Conservation (phyloP, 345 rosid genomes). For the Populus tremula region DNA sequence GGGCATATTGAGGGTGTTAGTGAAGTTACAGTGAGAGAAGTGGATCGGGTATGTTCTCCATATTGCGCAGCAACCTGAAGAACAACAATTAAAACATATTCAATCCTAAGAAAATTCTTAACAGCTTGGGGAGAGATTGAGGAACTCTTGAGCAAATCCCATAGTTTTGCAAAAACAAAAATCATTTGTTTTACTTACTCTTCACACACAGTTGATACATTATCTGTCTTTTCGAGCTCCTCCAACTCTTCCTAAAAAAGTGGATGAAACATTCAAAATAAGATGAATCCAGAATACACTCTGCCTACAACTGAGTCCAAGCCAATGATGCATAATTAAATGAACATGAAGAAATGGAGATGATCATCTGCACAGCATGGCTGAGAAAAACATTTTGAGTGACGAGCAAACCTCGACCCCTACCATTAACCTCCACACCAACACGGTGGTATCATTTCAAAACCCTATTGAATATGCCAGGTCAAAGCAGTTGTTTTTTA, state of each 20-base stretch:
- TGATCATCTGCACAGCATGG: background rate
- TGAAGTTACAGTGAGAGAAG: conserved; percentile 56
- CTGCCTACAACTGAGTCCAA: conserved; percentile 1
- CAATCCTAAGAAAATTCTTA: conserved; percentile 4
- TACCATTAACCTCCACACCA: background rate
- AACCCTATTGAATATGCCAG: background rate
- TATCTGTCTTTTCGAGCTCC: conserved; percentile 45
- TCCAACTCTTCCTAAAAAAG: conserved; percentile 57
- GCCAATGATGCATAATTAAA: conserved; percentile 1
- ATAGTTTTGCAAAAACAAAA: background rate
- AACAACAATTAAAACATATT: background rate
- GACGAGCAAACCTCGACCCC: background rate
- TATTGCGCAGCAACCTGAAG: conserved; percentile 43
- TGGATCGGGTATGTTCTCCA: conserved; percentile 51
- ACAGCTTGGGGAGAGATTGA: background rate
- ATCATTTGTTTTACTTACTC: conserved; percentile 48
- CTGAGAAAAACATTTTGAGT: background rate
- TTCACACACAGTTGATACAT: conserved; percentile 47
- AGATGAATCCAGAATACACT: background rate
- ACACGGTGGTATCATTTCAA: background rate
- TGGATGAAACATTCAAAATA: conserved; percentile 1
- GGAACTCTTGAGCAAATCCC: background rate
- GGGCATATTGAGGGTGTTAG: background rate
- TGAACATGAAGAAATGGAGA: background rate
- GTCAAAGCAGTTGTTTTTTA: background rate